A percentile compares a stretch with the other conserved stretches of the same genome.
These are phyloP conservation scores for Millerozyma miso DNA, from an alignment of 805 yeast genomes.

Conservation along the genomic window DNA sequence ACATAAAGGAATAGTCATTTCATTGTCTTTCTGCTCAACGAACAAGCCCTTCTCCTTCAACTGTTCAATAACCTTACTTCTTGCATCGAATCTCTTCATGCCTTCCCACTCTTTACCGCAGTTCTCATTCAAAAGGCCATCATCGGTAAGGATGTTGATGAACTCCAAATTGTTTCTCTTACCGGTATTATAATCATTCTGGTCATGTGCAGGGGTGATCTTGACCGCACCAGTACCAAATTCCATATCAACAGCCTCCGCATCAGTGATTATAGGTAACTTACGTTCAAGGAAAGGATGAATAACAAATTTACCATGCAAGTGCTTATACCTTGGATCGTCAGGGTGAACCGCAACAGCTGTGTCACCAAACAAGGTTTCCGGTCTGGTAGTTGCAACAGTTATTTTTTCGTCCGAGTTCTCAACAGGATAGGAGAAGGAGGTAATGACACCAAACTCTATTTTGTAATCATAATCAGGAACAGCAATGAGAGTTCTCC, in stretches of 20 bases:
- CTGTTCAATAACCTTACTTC: conserved; percentile 74
- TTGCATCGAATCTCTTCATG: conserved; percentile 90
- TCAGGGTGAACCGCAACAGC: conserved; percentile 97
- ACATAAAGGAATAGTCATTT: conserved; percentile 92
- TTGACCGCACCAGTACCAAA: conserved; percentile 99
- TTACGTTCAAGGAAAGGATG: conserved; percentile 88
- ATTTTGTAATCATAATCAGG: conserved; percentile 89
- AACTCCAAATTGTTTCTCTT: conserved; percentile 87
- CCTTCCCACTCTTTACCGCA: conserved; percentile 90
- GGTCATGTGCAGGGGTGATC: conserved; percentile 98
- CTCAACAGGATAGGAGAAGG: conserved; percentile 86
- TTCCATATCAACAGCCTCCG: conserved; percentile 97
- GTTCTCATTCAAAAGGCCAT: conserved; percentile 83
- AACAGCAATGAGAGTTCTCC: conserved; percentile 73
- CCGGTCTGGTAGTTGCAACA: conserved; percentile 99
- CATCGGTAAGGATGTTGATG: conserved; percentile 86
- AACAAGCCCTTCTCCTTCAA: conserved; percentile 71
- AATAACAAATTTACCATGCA: conserved; percentile 87
- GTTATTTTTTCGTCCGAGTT: conserved; percentile 79
- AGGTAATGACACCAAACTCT: conserved; percentile 96
- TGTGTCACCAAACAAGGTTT: conserved; percentile 96
- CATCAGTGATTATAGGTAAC: conserved; percentile 84
- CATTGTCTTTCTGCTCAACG: conserved; percentile 86
- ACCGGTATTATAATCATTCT: conserved; percentile 95
- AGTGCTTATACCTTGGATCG: conserved; percentile 85